Conservation (phyloP, 768 basidiomycete genomes). For the Termitomyces sp. region DNA sequence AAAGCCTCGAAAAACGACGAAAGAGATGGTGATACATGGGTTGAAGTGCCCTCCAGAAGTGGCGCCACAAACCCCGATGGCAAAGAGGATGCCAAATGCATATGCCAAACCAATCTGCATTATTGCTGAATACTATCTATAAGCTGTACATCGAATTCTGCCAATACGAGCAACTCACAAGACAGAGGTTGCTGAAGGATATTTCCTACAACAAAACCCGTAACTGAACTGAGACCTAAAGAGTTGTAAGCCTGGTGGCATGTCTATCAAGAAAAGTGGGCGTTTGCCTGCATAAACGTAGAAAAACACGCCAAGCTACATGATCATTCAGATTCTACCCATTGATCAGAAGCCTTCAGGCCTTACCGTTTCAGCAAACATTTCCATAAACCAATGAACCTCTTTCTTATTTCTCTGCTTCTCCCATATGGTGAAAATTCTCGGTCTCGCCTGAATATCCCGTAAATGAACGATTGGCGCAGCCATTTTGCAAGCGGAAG, state of each 20-base stretch:
- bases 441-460: slow-evolving; percentile 36
- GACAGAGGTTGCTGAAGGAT: slow-evolving; percentile 38
- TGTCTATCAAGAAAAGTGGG: too few species aligned
- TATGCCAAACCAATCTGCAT: slow-evolving; percentile 58
- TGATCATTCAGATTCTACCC: slow-evolving; percentile 1
- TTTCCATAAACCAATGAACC: slow-evolving; percentile 52
- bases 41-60: slow-evolving; percentile 66
- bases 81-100: slow-evolving; percentile 55
- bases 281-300: slow-evolving; percentile 49
- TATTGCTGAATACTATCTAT: slow-evolving; percentile 32
- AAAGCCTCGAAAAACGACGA: slow-evolving; percentile 53
- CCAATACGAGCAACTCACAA: slow-evolving; percentile 33
- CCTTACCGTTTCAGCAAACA: slow-evolving; percentile 58
- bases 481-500: slow-evolving; percentile 11
- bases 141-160: neutral
- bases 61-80: slow-evolving; percentile 44
- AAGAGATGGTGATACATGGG: slow-evolving; percentile 55
- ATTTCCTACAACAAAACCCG: slow-evolving; percentile 45
- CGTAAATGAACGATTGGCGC: slow-evolving; percentile 32
- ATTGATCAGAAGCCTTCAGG: neutral
- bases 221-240: slow-evolving; percentile 53
- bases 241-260: neutral
- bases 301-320: slow-evolving; percentile 56
- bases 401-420: slow-evolving; percentile 35
- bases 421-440: slow-evolving; percentile 47